Evolutionary conservation across 176 grass and related monocot genomes (phyloP).

Genomic region (Calamus simplicifolius): DNA sequence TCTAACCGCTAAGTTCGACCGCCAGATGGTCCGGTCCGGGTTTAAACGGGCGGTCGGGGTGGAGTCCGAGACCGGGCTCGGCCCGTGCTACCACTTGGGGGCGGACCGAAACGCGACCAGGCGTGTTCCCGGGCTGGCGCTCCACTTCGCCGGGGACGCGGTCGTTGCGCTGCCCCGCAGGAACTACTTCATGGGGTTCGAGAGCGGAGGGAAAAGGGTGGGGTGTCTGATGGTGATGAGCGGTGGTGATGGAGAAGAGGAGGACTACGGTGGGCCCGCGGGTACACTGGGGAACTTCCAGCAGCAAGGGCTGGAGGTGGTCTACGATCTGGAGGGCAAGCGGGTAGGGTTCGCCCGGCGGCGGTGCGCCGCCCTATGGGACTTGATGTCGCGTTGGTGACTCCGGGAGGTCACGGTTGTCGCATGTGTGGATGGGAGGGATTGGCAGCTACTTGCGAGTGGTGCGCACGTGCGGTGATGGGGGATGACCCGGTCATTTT

Average conservation of each 20-base stretch:
- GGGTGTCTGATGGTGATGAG: constrained; percentile 87
- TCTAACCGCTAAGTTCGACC: constrained; percentile 43
- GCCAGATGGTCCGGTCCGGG: constrained; percentile 32
- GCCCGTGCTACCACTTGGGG: constrained; percentile 45
- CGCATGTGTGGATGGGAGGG: neutral
- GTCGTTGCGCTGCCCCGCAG: constrained; percentile 63
- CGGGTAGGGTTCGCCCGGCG: constrained; percentile 82
- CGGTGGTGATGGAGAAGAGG: constrained; percentile 19
- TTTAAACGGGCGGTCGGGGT: constrained; percentile 35
- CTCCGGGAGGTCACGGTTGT: too few species aligned
- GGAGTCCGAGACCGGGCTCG: constrained; percentile 49
- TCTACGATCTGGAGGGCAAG: constrained; percentile 62
- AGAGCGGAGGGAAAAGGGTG: constrained; percentile 32
- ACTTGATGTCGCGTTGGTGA: constrained; percentile 55
- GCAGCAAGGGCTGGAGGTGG: constrained; percentile 95
- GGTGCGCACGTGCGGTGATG: too few species aligned
- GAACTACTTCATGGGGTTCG: constrained; percentile 91
- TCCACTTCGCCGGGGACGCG: constrained; percentile 71
- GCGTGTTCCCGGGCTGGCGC: constrained; percentile 37
- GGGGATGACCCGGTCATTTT: too few species aligned
- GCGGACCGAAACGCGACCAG: constrained; percentile 26
- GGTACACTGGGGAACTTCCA: constrained; percentile 96
- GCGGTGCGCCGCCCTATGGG: constrained; percentile 69
- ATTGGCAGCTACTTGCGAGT: too few species aligned
- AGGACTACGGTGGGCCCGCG: constrained; percentile 46